Conservation (phyloP, 768 basidiomycete species). For the Trametes sanguinea region DNA sequence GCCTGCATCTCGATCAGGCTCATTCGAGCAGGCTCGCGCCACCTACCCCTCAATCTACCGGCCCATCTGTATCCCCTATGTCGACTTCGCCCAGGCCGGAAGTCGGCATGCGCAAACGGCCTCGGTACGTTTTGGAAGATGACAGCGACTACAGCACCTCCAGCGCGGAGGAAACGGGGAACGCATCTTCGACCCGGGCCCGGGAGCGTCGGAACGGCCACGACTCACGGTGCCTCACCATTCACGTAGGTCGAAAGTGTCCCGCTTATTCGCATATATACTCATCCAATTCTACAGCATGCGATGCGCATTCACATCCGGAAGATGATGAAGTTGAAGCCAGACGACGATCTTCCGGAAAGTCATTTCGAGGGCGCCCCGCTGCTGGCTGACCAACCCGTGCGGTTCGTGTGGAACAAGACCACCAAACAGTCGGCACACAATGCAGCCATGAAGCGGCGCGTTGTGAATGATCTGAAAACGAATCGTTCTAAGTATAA, state of each 20-base stretch:
- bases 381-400: slow-evolving; percentile 49
- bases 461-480: slow-evolving; percentile 61
- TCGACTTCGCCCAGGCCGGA: slow-evolving; percentile 39
- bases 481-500: slow-evolving; percentile 57
- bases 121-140: slow-evolving; percentile 42
- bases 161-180: slow-evolving; percentile 41
- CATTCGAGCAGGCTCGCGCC: not conserved
- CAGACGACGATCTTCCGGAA: slow-evolving; percentile 61
- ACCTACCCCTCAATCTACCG: slow-evolving; percentile 13
- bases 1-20: not conserved
- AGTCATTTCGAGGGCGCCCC: slow-evolving; percentile 57
- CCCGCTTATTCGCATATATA: not conserved
- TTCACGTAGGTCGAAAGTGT: slow-evolving; percentile 50
- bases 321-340: slow-evolving; percentile 55
- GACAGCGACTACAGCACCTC: slow-evolving; percentile 29
- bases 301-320: slow-evolving; percentile 72
- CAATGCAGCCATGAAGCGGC: slow-evolving; percentile 70
- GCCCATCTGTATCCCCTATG: slow-evolving; percentile 24
- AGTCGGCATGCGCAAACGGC: slow-evolving; percentile 25
- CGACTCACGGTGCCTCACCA: slow-evolving; percentile 64
- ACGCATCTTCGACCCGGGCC: slow-evolving; percentile 34
- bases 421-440: slow-evolving; percentile 75
- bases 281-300: slow-evolving; percentile 43
- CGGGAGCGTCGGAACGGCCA: slow-evolving; percentile 57
- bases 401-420: slow-evolving; percentile 81